phyloP scores from a whole-genome alignment of 345 rosid species.

The Eucalyptus pauciflora region DNA sequence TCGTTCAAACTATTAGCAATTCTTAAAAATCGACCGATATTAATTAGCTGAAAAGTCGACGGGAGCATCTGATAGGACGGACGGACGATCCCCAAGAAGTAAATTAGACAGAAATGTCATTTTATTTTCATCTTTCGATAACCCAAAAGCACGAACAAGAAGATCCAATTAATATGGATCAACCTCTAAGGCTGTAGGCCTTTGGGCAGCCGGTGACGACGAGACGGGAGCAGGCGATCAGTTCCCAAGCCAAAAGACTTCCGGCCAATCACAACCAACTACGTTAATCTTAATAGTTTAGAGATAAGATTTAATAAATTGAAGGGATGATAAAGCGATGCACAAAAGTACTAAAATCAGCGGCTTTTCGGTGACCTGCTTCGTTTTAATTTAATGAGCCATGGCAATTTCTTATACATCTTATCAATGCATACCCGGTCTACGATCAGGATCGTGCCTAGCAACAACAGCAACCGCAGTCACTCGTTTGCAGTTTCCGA shows the following conservation, averaged over 20 bases:
- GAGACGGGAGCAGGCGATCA: not conserved
- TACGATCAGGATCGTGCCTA: not conserved
- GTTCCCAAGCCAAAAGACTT: not conserved
- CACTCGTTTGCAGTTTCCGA: not conserved
- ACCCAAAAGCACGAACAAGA: not conserved
- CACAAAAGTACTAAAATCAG: not conserved
- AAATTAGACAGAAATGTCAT: not conserved
- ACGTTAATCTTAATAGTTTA: not conserved
- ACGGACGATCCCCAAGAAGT: not conserved
- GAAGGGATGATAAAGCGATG: no score
- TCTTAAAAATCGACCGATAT: not conserved
- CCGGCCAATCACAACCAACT: not conserved
- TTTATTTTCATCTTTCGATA: not conserved
- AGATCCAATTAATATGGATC: not conserved
- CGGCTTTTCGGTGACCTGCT: not conserved
- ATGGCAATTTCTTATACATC: not conserved
- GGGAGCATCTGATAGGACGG: not conserved
- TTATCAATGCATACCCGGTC: not conserved
- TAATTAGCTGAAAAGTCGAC: not conserved
- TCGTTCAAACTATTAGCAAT: not conserved
- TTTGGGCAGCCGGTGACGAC: not conserved
- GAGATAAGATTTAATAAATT: no score
- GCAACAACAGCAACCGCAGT: fast-evolving
- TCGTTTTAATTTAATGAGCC: not conserved
- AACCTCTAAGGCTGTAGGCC: not conserved